Evolutionary conservation across 1,139 yeast genomes (phyloP).

Genomic region (Candida sp.): DNA sequence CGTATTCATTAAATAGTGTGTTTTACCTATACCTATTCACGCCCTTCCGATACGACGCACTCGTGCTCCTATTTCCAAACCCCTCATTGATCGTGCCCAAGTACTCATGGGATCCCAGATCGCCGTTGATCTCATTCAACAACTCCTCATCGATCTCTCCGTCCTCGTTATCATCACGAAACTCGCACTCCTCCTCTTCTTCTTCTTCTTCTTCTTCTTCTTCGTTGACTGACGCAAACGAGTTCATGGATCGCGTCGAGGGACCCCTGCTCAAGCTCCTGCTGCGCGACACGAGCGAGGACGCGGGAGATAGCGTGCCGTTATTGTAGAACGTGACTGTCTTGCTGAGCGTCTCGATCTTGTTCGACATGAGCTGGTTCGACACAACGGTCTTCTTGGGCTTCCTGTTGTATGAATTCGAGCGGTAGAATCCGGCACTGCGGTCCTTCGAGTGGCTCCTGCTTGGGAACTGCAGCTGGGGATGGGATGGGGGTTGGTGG

Average conservation of each 20-base stretch:
- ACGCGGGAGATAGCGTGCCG: slow-evolving; percentile 12
- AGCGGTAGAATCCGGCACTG: slow-evolving; percentile 22
- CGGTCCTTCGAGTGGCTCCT: slow-evolving; percentile 6
- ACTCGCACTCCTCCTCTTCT: slow-evolving; percentile 12
- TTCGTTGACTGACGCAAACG: slow-evolving; percentile 29
- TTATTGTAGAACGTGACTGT: slow-evolving; percentile 58
- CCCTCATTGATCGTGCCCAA: slow-evolving; percentile 1
- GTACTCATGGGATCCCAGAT: not conserved
- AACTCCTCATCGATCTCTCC: slow-evolving; percentile 2
- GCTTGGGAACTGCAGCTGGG: slow-evolving; percentile 6
- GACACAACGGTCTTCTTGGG: slow-evolving; percentile 35
- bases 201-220: slow-evolving; percentile 24
- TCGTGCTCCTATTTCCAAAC: not conserved
- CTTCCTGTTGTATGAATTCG: slow-evolving; percentile 42
- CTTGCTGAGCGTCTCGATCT: slow-evolving; percentile 52
- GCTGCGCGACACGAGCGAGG: slow-evolving; percentile 10
- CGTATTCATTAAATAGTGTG: too few relatives aligned
- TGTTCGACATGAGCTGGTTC: slow-evolving; percentile 35
- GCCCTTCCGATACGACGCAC: not conserved
- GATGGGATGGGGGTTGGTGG: not conserved
- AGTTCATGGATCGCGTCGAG: slow-evolving; percentile 29
- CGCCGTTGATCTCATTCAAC: slow-evolving; percentile 1
- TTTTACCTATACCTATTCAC: not conserved
- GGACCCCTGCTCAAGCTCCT: slow-evolving; percentile 29
- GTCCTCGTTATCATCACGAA: not conserved